Base-by-base conservation (phyloP, 176 grass and related monocot species). In the Ensete glaucum region DNA sequence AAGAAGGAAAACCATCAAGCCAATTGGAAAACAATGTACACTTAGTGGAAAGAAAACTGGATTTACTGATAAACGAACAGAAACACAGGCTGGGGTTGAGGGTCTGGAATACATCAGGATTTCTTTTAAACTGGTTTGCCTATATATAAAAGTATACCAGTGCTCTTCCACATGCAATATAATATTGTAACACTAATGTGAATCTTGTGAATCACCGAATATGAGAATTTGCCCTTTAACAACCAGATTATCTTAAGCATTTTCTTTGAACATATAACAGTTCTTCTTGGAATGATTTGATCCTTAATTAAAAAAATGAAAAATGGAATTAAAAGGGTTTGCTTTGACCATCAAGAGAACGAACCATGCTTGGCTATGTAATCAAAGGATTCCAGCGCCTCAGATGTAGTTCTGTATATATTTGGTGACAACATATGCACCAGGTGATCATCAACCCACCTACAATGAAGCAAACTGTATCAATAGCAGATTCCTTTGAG, bases 371-470 rank as follows among this genome's bases (percentile, higher is more conserved):
- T 88, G 71, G 94, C 69, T 72, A 98, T 93, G 77, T 98, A 98
- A 78, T 98, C 90, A 87, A 98, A 98, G 55, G 94, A 98, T 84
- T 98, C 90, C 73, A 98, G 80, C 66, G 90, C 90, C 81, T 98
- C 94, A 0, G 90, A 81, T 80, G 90, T 88, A 50, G 86, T 91
- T 71, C 94, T 78, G 52, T 98, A 98, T 83, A 98, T 98, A 76
- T 98, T 98, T 82, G 94, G 94, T 50, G 94, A 98, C 64, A 98
- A 80, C 10, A 89, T 69, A 55, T 93, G 94, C 70, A 98, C 94
- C 63, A 98, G 88, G 72, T 93, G 94, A 60, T 91, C 86, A 76
- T 93, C 94, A 73, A 98, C 94, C 90, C 94, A 98, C 80, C 92
- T 92, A 65, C 49, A 96, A 69, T 51, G 76, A 77, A 20, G 67